phyloP scores from a whole-genome alignment of 768 basidiomycete species.

The Lepiota subincarnata region DNA sequence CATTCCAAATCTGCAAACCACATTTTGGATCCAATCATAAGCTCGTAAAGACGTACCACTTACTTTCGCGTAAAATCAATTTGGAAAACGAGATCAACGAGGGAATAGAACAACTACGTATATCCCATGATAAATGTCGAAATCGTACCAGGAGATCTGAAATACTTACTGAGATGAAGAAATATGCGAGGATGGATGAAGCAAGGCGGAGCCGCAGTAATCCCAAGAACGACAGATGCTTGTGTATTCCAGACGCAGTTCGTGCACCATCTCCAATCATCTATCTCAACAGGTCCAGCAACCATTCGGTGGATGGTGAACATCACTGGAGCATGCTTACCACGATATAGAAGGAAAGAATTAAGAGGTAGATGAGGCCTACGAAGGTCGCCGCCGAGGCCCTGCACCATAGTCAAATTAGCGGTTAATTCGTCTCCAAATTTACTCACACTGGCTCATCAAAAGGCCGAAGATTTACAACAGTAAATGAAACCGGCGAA shows the following conservation, averaged over 20 bases:
- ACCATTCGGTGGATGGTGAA: not conserved
- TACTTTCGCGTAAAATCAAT: slow-evolving; percentile 50
- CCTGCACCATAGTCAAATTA: slow-evolving; percentile 22
- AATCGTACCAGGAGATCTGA: not conserved
- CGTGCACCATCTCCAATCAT: slow-evolving; percentile 34
- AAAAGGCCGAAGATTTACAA: slow-evolving; percentile 55
- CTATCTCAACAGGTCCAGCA: slow-evolving; percentile 17
- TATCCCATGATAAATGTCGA: not conserved
- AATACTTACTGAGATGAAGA: slow-evolving; percentile 32
- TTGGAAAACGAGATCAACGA: slow-evolving; percentile 59
- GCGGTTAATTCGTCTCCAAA: not conserved
- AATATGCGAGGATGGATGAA: slow-evolving; percentile 30
- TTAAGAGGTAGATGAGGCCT: slow-evolving; percentile 53
- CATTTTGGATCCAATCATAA: not conserved
- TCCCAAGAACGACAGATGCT: slow-evolving; percentile 25
- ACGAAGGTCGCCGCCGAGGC: slow-evolving; percentile 53
- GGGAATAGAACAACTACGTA: slow-evolving; percentile 57
- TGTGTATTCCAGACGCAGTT: slow-evolving; percentile 32
- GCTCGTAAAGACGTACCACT: slow-evolving; percentile 13
- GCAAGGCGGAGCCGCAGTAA: slow-evolving; percentile 31
- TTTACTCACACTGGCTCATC: slow-evolving; percentile 54
- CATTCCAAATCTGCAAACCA: slow-evolving; percentile 36
- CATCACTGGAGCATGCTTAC: slow-evolving; percentile 21
- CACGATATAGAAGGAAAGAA: slow-evolving; percentile 38
- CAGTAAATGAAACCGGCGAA: slow-evolving; percentile 42